A percentile compares a stretch with the other conserved stretches of the same genome.
Conservation (phyloP, 2,329 filamentous ascomycete genomes). For the Alternaria arbusti region DNA sequence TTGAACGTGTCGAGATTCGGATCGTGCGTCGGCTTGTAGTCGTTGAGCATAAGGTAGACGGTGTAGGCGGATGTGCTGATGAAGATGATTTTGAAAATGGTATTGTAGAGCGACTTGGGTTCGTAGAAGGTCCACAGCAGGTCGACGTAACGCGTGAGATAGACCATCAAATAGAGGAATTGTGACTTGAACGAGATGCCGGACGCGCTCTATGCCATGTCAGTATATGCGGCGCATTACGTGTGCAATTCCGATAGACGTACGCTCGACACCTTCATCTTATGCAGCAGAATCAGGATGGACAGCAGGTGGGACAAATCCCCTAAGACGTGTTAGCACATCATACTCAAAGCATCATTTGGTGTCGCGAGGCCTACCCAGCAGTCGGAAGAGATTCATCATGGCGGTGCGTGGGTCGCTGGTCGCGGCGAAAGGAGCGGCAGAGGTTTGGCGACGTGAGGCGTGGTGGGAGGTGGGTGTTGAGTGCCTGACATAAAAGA, state of each 20-base stretch:
- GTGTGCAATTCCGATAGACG: slow-evolving; percentile 37
- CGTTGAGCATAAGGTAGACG: slow-evolving; percentile 96
- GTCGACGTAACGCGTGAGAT: slow-evolving; percentile 89
- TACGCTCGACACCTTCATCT: slow-evolving; percentile 91
- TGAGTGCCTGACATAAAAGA: slow-evolving; percentile 38
- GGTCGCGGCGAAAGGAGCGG: slow-evolving; percentile 20
- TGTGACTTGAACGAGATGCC: slow-evolving; percentile 99
- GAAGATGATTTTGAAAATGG: slow-evolving; percentile 95
- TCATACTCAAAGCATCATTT: not conserved
- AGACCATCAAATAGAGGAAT: slow-evolving; percentile 91
- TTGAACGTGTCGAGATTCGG: slow-evolving; percentile 97
- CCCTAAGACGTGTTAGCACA: slow-evolving; percentile 60
- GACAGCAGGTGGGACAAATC: slow-evolving; percentile 96
- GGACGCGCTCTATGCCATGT: slow-evolving; percentile 77
- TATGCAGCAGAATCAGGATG: slow-evolving; percentile 92
- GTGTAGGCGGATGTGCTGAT: slow-evolving; percentile 90
- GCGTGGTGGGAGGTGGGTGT: slow-evolving; percentile 16
- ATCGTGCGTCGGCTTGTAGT: slow-evolving; percentile 97
- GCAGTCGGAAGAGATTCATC: slow-evolving; percentile 75
- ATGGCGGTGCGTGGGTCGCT: slow-evolving; percentile 41
- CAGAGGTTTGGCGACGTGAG: slow-evolving; percentile 20
- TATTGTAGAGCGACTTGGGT: slow-evolving; percentile 78
- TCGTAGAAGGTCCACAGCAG: slow-evolving; percentile 83
- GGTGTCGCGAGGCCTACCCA: slow-evolving; percentile 56
- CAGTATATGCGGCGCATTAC: slow-evolving; percentile 5